Conservation (phyloP, 1,139 yeast species). For the Saccharomyces hybrid region DNA sequence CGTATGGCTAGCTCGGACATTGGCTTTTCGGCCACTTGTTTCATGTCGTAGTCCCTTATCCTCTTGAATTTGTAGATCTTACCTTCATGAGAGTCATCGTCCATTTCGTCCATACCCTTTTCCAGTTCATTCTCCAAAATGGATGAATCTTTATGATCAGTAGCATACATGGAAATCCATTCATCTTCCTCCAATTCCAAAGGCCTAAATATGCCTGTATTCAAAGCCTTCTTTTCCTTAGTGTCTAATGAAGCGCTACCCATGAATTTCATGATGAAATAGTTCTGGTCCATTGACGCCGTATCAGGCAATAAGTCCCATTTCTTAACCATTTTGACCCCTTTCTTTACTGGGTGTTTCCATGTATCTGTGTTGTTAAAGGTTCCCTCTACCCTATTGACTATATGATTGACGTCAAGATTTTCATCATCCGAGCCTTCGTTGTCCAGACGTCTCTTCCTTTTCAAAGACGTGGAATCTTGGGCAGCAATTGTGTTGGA, state of each 20-base stretch:
- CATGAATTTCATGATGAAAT: conserved; percentile 60
- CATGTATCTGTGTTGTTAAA: conserved; percentile 39
- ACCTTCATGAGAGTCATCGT: conserved; percentile 31
- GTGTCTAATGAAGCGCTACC: conserved; percentile 67
- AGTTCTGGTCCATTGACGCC: conserved; percentile 74
- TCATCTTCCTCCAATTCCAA: conserved; percentile 68
- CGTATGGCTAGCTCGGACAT: conserved; percentile 48
- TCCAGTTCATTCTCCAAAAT: conserved; percentile 33
- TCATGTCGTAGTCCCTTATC: conserved; percentile 75
- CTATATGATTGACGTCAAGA: conserved; percentile 24
- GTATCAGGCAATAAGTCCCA: conserved; percentile 88
- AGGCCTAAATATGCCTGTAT: conserved; percentile 67
- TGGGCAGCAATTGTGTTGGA: conserved; percentile 23
- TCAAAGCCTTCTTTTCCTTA: conserved; percentile 40
- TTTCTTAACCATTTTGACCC: conserved; percentile 64
- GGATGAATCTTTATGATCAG: conserved; percentile 44
- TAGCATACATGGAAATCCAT: conserved; percentile 71
- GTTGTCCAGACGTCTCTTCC: conserved; percentile 15
- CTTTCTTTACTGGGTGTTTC: conserved; percentile 71
- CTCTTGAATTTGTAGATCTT: conserved; percentile 52
- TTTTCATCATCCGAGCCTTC: conserved; percentile 19
- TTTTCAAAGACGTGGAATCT: conserved; percentile 13
- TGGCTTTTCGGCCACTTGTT: conserved; percentile 43
- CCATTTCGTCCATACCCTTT: conserved; percentile 38
- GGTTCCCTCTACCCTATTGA: conserved; percentile 56